Conservation (phyloP, 78 protist species). For the Guillardia theta region DNA sequence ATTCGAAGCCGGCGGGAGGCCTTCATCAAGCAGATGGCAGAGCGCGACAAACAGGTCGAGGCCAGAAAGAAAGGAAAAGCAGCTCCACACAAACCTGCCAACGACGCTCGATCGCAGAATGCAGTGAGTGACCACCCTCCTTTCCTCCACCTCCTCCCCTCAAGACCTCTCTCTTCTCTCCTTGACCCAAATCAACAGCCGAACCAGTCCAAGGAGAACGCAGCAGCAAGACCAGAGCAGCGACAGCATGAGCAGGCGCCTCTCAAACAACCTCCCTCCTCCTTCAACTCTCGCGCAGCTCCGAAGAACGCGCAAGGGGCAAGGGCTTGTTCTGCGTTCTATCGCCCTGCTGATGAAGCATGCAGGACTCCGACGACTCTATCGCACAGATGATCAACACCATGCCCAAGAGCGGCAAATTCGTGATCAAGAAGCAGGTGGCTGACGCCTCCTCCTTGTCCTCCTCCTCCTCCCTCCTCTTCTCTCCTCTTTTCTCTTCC, state of each 20-base stretch:
- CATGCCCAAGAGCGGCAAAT: slow-evolving; percentile 41
- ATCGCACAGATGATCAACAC: background rate
- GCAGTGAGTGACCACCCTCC: background rate
- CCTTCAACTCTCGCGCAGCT: background rate
- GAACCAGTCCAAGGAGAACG: no score
- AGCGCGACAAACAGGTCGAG: background rate
- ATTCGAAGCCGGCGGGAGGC: background rate
- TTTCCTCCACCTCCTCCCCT: no score
- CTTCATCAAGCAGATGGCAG: background rate
- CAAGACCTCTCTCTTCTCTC: no score
- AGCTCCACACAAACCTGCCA: no score
- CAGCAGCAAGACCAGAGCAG: background rate
- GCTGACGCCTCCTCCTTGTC: background rate
- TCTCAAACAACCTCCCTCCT: background rate
- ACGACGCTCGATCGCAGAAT: background rate
- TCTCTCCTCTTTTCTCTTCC: background rate
- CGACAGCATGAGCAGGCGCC: background rate
- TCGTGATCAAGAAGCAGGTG: background rate
- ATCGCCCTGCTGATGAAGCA: background rate
- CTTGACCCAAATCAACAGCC: no score
- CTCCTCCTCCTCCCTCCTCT: background rate
- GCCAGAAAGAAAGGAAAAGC: no score
- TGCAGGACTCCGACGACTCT: background rate
- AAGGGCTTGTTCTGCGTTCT: background rate
- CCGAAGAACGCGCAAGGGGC: background rate